Conservation (phyloP, 164 flowering plant genomes). For the Stephania japonica region DNA sequence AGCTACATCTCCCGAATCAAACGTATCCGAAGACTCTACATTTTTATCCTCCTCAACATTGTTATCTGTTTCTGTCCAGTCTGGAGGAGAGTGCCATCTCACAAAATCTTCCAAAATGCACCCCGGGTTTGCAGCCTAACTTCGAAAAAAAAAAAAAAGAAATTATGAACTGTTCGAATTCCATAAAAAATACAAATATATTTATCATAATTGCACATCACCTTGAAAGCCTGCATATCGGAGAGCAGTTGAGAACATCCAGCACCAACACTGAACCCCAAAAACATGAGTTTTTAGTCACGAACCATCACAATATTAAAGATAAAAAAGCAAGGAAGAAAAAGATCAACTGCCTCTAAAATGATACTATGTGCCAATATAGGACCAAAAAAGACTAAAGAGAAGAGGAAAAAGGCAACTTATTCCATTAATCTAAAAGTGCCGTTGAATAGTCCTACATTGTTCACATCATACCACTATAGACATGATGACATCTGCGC, state of each 20-base stretch:
- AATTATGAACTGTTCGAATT: neutral
- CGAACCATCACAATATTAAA: conserved; percentile 2
- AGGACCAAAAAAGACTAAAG: neutral
- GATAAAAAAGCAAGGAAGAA: neutral
- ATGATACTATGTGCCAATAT: neutral
- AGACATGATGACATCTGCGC: neutral
- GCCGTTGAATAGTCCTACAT: neutral
- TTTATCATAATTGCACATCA: conserved; percentile 17
- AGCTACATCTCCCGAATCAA: conserved; percentile 29
- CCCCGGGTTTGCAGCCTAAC: conserved; percentile 98
- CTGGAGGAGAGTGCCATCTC: conserved; percentile 99
- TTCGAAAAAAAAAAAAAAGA: conserved; percentile 6
- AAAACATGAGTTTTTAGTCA: conserved; percentile 17
- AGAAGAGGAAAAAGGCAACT: neutral
- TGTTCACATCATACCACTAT: neutral
- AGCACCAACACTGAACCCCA: conserved; percentile 76
- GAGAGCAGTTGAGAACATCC: conserved; percentile 99
- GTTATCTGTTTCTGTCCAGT: conserved; percentile 65
- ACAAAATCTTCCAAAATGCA: conserved; percentile 95
- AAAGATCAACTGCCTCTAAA: neutral
- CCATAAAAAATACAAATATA: conserved; percentile 1
- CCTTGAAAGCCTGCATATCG: conserved; percentile 99
- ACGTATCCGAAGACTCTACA: conserved; percentile 32
- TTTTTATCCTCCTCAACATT: conserved; percentile 33
- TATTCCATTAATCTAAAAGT: too few relatives aligned